Evolutionary conservation across 495 filamentous ascomycete species (phyloP).

Genomic region (Neurospora sublineolata): DNA sequence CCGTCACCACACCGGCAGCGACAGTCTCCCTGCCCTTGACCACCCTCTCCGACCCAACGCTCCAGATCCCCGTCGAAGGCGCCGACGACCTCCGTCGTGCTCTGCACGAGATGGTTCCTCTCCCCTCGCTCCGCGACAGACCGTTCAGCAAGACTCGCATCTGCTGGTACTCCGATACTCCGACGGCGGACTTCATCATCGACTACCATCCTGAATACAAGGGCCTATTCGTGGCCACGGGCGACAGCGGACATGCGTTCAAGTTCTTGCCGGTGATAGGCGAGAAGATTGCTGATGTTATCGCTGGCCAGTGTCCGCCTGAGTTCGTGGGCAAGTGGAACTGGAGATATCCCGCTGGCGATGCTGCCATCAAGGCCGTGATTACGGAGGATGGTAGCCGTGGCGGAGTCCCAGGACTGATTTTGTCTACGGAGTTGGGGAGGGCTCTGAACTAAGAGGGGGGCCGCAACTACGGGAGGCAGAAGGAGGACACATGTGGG

Average conservation of each 20-base stretch:
- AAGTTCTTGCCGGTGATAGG: slow-evolving; percentile 85
- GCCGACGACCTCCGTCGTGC: slow-evolving; percentile 49
- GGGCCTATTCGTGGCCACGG: slow-evolving; percentile 69
- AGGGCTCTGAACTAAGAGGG: slow-evolving; percentile 13
- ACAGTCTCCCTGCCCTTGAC: slow-evolving; percentile 38
- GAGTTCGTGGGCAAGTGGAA: slow-evolving; percentile 56
- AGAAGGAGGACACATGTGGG: background rate
- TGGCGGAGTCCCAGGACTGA: slow-evolving; percentile 43
- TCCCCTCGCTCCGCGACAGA: slow-evolving; percentile 41
- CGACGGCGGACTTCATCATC: slow-evolving; percentile 69
- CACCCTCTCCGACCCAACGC: slow-evolving; percentile 26
- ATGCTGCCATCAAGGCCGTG: slow-evolving; percentile 16
- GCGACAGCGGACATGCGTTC: slow-evolving; percentile 77
- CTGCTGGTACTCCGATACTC: slow-evolving; percentile 86
- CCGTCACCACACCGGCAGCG: slow-evolving; percentile 1
- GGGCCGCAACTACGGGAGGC: background rate
- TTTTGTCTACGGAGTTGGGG: slow-evolving; percentile 40
- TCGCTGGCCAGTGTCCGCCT: slow-evolving; percentile 44
- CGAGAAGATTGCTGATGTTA: slow-evolving; percentile 58
- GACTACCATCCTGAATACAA: slow-evolving; percentile 58
- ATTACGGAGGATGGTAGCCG: slow-evolving; percentile 56
- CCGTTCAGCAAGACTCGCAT: slow-evolving; percentile 60
- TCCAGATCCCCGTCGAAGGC: slow-evolving; percentile 47
- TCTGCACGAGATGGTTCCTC: slow-evolving; percentile 50
- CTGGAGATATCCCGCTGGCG: slow-evolving; percentile 37